Evolutionary conservation across 768 basidiomycete species (phyloP).

Genomic region (Termitomyces sp.): DNA sequence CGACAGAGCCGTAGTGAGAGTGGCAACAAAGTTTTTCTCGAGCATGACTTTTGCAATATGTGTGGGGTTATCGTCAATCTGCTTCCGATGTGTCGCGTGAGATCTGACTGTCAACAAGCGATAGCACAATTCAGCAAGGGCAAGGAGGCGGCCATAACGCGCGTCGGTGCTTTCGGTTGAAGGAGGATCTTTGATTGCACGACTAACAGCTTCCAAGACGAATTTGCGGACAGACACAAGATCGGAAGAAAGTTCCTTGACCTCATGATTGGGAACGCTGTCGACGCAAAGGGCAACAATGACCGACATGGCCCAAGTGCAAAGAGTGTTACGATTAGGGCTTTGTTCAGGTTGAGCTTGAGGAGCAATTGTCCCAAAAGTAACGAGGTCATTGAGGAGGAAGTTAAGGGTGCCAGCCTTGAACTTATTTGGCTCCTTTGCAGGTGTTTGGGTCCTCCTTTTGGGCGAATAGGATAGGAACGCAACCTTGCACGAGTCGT

Average conservation of each 20-base stretch:
- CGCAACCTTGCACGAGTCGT: constrained; percentile 85
- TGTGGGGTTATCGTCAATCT: constrained; percentile 74
- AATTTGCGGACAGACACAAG: constrained; percentile 89
- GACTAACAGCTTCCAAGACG: constrained; percentile 85
- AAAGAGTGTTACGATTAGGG: constrained; percentile 59
- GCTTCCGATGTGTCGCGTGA: constrained; percentile 54
- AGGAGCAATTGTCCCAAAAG: constrained; percentile 71
- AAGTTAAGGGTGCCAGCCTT: constrained; percentile 72
- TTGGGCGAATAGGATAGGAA: constrained; percentile 80
- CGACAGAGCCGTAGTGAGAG: constrained; percentile 81
- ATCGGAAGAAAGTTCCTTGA: constrained; percentile 77
- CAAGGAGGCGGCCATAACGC: constrained; percentile 86
- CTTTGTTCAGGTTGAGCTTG: constrained; percentile 57
- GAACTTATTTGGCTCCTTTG: constrained; percentile 67
- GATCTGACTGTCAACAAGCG: constrained; percentile 82
- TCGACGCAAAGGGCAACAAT: constrained; percentile 94
- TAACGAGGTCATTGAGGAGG: constrained; percentile 79
- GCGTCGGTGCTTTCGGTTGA: constrained; percentile 59
- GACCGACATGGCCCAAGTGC: constrained; percentile 88
- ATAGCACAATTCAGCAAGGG: constrained; percentile 84
- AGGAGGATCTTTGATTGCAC: constrained; percentile 78
- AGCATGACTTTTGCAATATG: constrained; percentile 98
- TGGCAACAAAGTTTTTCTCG: constrained; percentile 93
- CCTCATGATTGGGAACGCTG: constrained; percentile 57
- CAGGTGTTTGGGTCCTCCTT: constrained; percentile 55